A percentile compares a stretch with the other conserved stretches of the same genome.
These are phyloP conservation scores for Gaeumannomyces tritici DNA, from an alignment of 2,329 filamentous ascomycete genomes.

Conservation along the genomic window DNA sequence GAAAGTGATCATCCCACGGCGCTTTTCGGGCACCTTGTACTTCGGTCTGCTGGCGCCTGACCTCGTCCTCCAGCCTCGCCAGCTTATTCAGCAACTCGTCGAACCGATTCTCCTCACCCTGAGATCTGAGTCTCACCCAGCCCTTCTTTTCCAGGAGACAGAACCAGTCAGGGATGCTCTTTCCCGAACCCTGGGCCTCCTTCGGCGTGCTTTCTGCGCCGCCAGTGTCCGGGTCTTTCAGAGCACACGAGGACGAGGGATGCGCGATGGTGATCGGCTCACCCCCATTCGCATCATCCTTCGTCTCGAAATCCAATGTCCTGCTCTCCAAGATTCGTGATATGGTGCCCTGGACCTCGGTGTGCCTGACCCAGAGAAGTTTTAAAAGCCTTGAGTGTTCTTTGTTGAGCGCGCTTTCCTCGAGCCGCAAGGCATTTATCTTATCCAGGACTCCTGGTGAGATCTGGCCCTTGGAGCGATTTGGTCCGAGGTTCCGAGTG, in stretches of 20 bases:
- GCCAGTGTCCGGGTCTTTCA: background rate
- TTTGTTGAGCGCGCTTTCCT: background rate
- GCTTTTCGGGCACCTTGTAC: background rate
- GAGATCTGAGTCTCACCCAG: background rate
- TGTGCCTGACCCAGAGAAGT: background rate
- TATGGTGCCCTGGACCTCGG: background rate
- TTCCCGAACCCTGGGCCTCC: background rate
- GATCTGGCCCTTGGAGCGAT: background rate
- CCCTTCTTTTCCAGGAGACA: background rate
- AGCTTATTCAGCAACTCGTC: slow-evolving; percentile 11
- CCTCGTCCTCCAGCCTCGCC: slow-evolving; percentile 6
- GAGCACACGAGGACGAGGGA: background rate
- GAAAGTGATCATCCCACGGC: slow-evolving; percentile 15
- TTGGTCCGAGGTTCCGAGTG: background rate
- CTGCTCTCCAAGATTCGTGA: background rate
- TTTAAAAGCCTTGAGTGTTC: background rate
- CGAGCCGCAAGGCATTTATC: background rate
- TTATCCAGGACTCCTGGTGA: background rate
- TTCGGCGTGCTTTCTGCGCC: background rate
- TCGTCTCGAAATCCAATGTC: background rate
- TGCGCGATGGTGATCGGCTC: background rate
- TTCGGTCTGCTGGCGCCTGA: background rate
- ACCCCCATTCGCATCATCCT: background rate
- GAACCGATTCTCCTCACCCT: slow-evolving; percentile 5
- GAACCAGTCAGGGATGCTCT: background rate